Conservation (phyloP, 78 protist species). For the Monosiga brevicollis region DNA sequence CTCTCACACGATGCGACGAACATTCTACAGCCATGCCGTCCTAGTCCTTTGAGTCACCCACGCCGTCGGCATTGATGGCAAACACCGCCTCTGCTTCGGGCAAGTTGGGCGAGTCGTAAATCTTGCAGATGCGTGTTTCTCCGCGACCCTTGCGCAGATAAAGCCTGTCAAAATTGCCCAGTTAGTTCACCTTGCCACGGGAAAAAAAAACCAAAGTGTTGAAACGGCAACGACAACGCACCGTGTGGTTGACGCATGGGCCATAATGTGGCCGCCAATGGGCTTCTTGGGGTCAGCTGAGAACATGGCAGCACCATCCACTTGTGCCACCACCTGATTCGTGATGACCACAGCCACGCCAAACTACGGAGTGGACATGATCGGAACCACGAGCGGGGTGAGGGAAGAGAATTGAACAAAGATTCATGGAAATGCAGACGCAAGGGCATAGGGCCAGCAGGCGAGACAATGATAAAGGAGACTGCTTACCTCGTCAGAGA, state of each 20-base stretch:
- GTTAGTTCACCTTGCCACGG: too few species aligned
- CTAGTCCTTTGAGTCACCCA: conserved; percentile 30
- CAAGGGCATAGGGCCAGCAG: too few species aligned
- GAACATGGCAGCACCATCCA: conserved; percentile 69
- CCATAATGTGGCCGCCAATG: conserved; percentile 99
- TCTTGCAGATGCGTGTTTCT: conserved; percentile 90
- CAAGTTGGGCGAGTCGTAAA: conserved; percentile 94
- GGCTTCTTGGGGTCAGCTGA: conserved; percentile 84
- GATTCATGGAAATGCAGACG: too few species aligned
- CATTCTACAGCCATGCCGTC: too few species aligned
- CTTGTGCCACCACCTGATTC: conserved; percentile 97
- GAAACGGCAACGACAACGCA: too few species aligned
- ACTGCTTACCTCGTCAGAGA: conserved; percentile 99
- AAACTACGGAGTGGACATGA: too few species aligned
- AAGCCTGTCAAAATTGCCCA: conserved; percentile 32
- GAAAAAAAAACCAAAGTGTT: too few species aligned
- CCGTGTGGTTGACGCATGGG: conserved; percentile 98
- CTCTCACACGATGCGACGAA: too few species aligned
- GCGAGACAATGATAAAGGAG: too few species aligned
- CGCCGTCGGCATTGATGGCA: conserved; percentile 28
- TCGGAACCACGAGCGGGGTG: too few species aligned
- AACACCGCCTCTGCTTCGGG: conserved; percentile 68
- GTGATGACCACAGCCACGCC: conserved; percentile 97
- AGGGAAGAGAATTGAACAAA: too few species aligned
- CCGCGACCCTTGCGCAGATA: conserved; percentile 94